Conservation (phyloP, 306 rosid species). For the Hippophae rhamnoides region DNA sequence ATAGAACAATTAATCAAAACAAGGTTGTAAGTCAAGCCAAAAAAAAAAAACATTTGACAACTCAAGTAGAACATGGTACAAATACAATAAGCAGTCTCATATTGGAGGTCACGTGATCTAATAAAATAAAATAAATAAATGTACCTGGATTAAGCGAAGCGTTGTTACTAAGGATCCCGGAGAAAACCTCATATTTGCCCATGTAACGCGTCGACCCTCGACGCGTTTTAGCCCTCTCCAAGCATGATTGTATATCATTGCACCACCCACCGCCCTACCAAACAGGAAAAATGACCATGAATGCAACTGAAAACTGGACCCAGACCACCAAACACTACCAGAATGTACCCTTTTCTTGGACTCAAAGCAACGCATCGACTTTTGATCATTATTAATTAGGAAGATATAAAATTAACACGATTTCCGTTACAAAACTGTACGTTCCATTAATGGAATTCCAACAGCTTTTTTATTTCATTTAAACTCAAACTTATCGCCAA, state of each 20-base stretch:
- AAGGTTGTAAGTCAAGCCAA: no score
- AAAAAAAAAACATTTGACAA: no score
- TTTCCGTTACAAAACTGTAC: not conserved
- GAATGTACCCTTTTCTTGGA: not conserved
- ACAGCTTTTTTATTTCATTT: not conserved
- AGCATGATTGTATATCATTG: conserved; percentile 64
- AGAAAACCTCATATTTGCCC: conserved; percentile 54
- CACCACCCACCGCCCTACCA: conserved; percentile 97
- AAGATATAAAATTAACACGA: no score
- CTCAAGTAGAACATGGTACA: no score
- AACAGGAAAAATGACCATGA: not conserved
- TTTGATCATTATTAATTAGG: not conserved
- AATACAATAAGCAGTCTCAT: no score
- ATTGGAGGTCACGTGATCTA: no score
- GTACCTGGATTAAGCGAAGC: conserved; percentile 84
- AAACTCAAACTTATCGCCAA: conserved; percentile 7
- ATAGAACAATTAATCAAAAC: no score
- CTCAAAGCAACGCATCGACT: not conserved
- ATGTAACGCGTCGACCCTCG: conserved; percentile 77
- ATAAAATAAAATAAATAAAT: no score
- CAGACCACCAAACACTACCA: conserved; percentile 24
- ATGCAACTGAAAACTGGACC: conserved; percentile 3
- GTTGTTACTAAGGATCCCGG: conserved; percentile 67
- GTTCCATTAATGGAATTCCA: no score
- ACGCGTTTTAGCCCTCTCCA: conserved; percentile 58